These are phyloP conservation scores for Diaporthe vaccinii DNA, from an alignment of 2,329 filamentous ascomycete species.

Conservation along the genomic window DNA sequence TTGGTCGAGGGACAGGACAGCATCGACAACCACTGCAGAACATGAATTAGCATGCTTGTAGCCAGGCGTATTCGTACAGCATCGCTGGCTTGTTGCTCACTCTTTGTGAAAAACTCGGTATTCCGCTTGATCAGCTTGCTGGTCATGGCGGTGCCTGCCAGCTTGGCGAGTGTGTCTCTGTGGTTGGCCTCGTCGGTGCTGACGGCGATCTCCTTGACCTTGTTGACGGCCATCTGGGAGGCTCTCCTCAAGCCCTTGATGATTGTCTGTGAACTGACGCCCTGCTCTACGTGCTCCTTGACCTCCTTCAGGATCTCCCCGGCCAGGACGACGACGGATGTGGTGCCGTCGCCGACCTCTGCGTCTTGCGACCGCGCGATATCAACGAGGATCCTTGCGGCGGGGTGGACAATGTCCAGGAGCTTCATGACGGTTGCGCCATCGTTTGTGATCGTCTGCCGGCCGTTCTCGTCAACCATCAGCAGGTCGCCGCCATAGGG, in stretches of 20 bases:
- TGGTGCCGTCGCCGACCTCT: slow-evolving; percentile 98
- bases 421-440: slow-evolving; percentile 99
- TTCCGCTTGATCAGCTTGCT: slow-evolving; percentile 99
- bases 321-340: slow-evolving; percentile 96
- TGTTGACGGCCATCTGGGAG: slow-evolving; percentile 93
- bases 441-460: slow-evolving; percentile 98
- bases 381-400: slow-evolving; percentile 96
- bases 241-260: slow-evolving; percentile 95
- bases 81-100: slow-evolving; percentile 62
- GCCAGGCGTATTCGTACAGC: too few relatives aligned
- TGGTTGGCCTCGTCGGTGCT: slow-evolving; percentile 85
- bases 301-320: slow-evolving; percentile 98
- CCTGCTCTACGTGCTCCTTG: slow-evolving; percentile 95
- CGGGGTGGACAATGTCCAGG: slow-evolving; percentile 97
- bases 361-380: slow-evolving; percentile 99
- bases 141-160: slow-evolving; percentile 97
- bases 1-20: slow-evolving; percentile 94
- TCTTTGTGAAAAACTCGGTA: slow-evolving; percentile 97
- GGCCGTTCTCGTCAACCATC: slow-evolving; percentile 95
- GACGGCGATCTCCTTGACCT: slow-evolving; percentile 97
- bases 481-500: slow-evolving; percentile 97
- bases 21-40: slow-evolving; percentile 90
- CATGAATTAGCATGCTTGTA: slow-evolving; percentile 43
- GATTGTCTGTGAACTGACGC: slow-evolving; percentile 96
- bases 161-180: slow-evolving; percentile 88